These are phyloP conservation scores for Podila horticola DNA, from an alignment of 192 early-diverging fungal species.

Conservation along the genomic window DNA sequence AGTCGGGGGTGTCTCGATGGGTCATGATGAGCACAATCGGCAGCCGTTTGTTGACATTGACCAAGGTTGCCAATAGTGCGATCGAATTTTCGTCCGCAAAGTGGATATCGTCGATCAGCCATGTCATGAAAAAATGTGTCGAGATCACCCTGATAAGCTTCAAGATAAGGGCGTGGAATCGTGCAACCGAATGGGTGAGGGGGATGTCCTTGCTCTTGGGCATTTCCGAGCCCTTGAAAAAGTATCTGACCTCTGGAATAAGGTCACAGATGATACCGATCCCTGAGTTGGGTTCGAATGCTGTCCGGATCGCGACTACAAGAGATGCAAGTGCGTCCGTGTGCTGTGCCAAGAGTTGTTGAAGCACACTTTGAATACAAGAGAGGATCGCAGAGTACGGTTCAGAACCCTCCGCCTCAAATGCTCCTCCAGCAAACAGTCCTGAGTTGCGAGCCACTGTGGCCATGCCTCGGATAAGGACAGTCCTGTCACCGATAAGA, in stretches of 20 bases:
- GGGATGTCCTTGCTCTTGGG: conserved; percentile 31
- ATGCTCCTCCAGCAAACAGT: conserved; percentile 38
- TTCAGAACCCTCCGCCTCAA: conserved; percentile 26
- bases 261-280: conserved; percentile 46
- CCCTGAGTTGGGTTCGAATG: conserved; percentile 40
- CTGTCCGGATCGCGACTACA: conserved; percentile 42
- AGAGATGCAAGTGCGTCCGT: conserved; percentile 38
- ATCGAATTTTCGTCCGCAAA: conserved; percentile 50
- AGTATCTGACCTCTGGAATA: conserved; percentile 40
- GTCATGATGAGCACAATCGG: conserved; percentile 50
- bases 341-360: conserved; percentile 40
- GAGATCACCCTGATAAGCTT: conserved; percentile 46
- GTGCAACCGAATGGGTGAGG: conserved; percentile 24
- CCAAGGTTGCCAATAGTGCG: conserved; percentile 24
- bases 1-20: conserved; percentile 31
- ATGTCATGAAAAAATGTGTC: conserved; percentile 52
- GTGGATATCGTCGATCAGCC: conserved; percentile 48
- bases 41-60: conserved; percentile 40
- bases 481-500: conserved; percentile 8
- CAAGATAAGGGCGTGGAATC: conserved; percentile 46
- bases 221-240: conserved; percentile 26
- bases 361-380: conserved; percentile 36
- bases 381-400: conserved; percentile 41
- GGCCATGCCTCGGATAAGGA: conserved; percentile 40
- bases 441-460: conserved; percentile 35